Percentiles rank a stretch among this genome's conserved stretches.
Evolutionary conservation across 2,329 filamentous ascomycete genomes (phyloP).

Genomic region (Ophiostoma ips): DNA sequence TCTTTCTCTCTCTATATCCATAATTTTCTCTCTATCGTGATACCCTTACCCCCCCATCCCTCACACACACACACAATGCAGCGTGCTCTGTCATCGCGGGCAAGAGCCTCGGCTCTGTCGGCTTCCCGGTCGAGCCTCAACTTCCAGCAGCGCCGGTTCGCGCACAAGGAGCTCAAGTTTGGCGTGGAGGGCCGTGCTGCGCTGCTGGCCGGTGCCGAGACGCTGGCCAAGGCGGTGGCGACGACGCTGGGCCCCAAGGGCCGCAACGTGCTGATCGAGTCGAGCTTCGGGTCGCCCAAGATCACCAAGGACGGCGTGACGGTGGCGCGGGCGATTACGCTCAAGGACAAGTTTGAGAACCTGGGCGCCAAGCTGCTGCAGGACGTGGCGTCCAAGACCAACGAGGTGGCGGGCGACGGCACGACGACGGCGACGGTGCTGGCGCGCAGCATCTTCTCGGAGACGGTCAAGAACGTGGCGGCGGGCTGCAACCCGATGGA

Average conservation of each 20-base stretch:
- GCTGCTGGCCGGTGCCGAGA: constrained; percentile 89
- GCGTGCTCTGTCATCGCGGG: constrained; percentile 73
- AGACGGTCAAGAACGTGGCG: constrained; percentile 99
- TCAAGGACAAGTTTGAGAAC: constrained; percentile 99
- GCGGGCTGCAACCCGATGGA: constrained; percentile 99
- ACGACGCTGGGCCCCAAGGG: constrained; percentile 97
- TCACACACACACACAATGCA: constrained; percentile 64
- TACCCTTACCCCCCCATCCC: no score
- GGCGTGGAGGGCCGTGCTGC: constrained; percentile 85
- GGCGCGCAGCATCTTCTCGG: constrained; percentile 95
- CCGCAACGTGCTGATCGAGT: constrained; percentile 96
- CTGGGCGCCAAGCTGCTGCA: constrained; percentile 91
- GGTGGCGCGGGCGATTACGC: constrained; percentile 74
- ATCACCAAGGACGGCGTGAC: constrained; percentile 97
- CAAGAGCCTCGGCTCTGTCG: constrained; percentile 67
- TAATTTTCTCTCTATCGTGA: neutral
- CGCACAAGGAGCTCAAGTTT: constrained; percentile 99
- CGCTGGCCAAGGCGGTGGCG: constrained; percentile 86
- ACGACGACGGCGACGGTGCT: constrained; percentile 97
- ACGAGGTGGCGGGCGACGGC: constrained; percentile 96
- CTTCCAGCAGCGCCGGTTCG: constrained; percentile 78
- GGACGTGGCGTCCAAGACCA: constrained; percentile 98
- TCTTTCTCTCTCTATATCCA: neutral
- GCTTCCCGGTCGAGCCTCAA: constrained; percentile 54
- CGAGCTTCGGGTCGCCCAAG: constrained; percentile 95